A percentile compares a stretch with the other conserved stretches of the same genome.
Conservation (phyloP, 148 eudicot species). For the Rhododendron henanense region DNA sequence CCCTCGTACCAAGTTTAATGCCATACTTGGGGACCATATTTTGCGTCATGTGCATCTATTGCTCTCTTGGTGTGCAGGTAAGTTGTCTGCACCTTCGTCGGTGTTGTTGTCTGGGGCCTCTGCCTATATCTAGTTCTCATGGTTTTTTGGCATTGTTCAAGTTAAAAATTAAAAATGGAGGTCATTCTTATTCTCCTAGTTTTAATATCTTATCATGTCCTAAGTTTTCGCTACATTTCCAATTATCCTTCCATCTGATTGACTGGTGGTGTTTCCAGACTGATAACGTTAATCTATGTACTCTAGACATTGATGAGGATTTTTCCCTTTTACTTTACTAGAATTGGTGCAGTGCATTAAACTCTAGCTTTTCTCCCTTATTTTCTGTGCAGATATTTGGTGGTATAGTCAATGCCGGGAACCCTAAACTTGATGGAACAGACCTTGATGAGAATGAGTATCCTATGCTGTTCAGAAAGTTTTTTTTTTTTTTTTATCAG, state of each 20-base stretch:
- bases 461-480: slow-evolving; percentile 38
- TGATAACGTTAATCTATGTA: no score
- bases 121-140: not conserved
- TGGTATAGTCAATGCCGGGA: slow-evolving; percentile 84
- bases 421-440: slow-evolving; percentile 53
- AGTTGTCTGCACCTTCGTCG: not conserved
- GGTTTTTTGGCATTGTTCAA: not conserved
- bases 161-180: not conserved
- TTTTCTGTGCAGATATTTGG: slow-evolving; percentile 72
- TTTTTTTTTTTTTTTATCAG: not conserved
- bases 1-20: slow-evolving; percentile 96
- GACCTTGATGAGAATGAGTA: slow-evolving; percentile 84
- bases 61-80: slow-evolving; percentile 96
- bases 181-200: not conserved
- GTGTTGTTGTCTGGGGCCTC: not conserved
- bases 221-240: not conserved
- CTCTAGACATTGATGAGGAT: not conserved
- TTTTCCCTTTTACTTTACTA: not conserved
- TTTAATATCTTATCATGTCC: not conserved
- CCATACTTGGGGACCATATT: slow-evolving; percentile 93
- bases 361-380: not conserved
- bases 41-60: slow-evolving; percentile 85
- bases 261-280: not conserved
- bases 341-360: not conserved
- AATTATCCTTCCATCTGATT: not conserved